Evolutionary conservation across 768 basidiomycete species (phyloP), one percentile per base, ranked within the genome.

Genomic region (Tricholoma matsutake): DNA sequence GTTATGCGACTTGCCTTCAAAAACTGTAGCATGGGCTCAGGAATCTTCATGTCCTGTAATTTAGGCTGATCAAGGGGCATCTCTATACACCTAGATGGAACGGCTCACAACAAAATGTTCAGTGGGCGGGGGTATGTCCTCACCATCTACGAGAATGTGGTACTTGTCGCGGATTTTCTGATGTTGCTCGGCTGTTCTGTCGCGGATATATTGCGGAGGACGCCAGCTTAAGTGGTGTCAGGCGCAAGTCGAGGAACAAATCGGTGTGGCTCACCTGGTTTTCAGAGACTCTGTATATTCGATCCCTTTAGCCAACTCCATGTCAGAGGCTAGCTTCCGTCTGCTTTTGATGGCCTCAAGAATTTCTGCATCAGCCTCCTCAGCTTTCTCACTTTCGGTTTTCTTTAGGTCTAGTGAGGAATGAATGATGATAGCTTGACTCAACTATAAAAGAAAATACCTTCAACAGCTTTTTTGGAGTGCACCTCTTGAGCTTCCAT

Each of bases 401-500:
- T 98, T 98, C 71, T 87, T 84, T 6, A 94, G 87, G 75, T 98
- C 96, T 79, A 65, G 45, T 59, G 54, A 66, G 59, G 45, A 3
- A 20, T 47, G 49, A 29, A 28, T 43, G 45, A 28, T 8, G 8
- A 53, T 6, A 53, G 18, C 1, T 54, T 25, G 32, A 54, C 34
- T 22, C 8, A 53, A 54, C 16, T 35, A 60, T 57, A 28, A 58
- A 18, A 14, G 16, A 14, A 69, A 76, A 51, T 57, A 92, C 94
- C 91, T 78, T 96, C 92, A 57, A 80, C 82, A 4, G 90, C 92
- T 74, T 89, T 93, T 72, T 81, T 81, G 25, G 82, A 81, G 69
- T 96, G 94, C 32, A 98, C 96, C 70, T 98, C 96, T 74, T 98
- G 94, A 1, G 97, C 97, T 72, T 97, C 95, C 68, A 94, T 73